Evolutionary conservation across 306 rosid genomes (phyloP).

Genomic region (Inga oerstediana): DNA sequence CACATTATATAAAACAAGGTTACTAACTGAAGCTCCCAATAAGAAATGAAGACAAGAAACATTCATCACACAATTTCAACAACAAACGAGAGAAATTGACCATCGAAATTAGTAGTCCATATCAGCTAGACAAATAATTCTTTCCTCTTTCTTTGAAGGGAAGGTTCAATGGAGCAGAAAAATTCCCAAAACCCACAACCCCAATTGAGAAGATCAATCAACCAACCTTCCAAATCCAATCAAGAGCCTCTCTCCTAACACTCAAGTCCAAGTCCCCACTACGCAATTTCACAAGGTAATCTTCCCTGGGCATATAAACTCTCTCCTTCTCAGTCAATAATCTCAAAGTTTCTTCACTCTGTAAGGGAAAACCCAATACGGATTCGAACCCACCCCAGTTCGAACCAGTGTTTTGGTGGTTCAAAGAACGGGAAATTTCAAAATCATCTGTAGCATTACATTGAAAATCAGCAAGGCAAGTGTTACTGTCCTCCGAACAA

Average conservation of each 20-base stretch:
- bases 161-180: neutral
- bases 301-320: slow-evolving; percentile 58
- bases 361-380: slow-evolving; percentile 38
- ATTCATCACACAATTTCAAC: slow-evolving; percentile 17
- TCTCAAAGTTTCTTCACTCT: slow-evolving; percentile 49
- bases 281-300: slow-evolving; percentile 65
- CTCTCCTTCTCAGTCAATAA: slow-evolving; percentile 61
- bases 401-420: slow-evolving; percentile 37
- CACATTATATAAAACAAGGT: slow-evolving; percentile 32
- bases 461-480: slow-evolving; percentile 51
- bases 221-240: slow-evolving; percentile 85
- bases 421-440: slow-evolving; percentile 37
- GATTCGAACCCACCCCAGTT: slow-evolving; percentile 41
- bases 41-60: slow-evolving; percentile 6
- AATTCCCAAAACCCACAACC: slow-evolving; percentile 20
- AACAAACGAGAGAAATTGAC: neutral
- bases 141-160: slow-evolving; percentile 11
- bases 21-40: slow-evolving; percentile 15
- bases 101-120: slow-evolving; percentile 5
- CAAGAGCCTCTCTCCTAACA: slow-evolving; percentile 66
- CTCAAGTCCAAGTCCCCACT: slow-evolving; percentile 64
- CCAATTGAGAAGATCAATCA: slow-evolving; percentile 25
- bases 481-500: slow-evolving; percentile 47
- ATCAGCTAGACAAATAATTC: neutral
- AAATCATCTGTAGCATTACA: slow-evolving; percentile 35